Evolutionary conservation across 352 stramenopile species (phyloP), one percentile per base, ranked within the genome.

Genomic region (Poterioochromonas sp.): DNA sequence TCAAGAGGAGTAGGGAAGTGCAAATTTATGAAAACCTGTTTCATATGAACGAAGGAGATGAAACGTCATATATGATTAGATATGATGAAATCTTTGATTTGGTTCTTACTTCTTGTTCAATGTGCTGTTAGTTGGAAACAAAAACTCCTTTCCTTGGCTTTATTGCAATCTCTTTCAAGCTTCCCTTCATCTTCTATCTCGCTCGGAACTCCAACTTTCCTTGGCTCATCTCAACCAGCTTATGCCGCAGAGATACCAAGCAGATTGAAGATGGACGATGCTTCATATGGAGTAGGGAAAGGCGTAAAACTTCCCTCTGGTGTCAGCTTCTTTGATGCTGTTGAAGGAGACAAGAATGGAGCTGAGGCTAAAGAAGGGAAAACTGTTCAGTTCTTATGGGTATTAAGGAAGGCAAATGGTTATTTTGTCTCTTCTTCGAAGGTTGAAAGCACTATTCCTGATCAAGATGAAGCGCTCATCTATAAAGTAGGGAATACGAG

Each of bases 371-470:
- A 82, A 22, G 60, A 54, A 58, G 79, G 79, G 11, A 79, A 76
- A 35, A 62, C 73, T n/a, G 79, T 82, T 35, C 68, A 53, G 11
- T 34, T 82, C 18, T 73, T 80, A 41, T 82, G 79, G 79, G 79
- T 82, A 22, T 63, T 82, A 53, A 41, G 79, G 29, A 54, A 73
- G 12, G 77, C 79, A 0, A 82, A 82, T 47, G 79, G 79, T 8
- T 82, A 82, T n/a, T 82, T 80, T 49, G 79, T 82, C 0, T 68
- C 53, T 32, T 73, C 74, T 35, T 73, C 63, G 2, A 41, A 29
- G 37, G n/a, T n/a, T n/a, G n/a, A n/a, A n/a, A n/a, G n/a, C n/a
- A n/a, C n/a, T n/a, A n/a, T n/a, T n/a, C 8, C 1, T 32, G 51
- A 73, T 29, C 1, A 43, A 29, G 26, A 73, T 29, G 63, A 73